These are phyloP conservation scores for Hypoxylon subgilvum DNA, from an alignment of 495 filamentous ascomycete genomes.

Conservation along the genomic window DNA sequence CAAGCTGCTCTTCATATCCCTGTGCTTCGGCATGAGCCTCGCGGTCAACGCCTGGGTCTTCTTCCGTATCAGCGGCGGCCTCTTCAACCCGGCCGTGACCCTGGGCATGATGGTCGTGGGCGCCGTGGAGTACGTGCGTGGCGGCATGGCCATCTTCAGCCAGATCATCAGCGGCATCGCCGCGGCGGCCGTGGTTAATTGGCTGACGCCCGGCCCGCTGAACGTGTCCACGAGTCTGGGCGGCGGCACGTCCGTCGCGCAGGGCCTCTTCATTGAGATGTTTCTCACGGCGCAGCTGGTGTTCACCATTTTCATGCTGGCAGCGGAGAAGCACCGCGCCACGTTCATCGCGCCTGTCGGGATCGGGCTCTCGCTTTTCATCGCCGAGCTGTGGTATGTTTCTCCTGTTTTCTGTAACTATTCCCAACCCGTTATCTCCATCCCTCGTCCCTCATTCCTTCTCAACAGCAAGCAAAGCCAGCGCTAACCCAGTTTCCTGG, in stretches of 20 bases:
- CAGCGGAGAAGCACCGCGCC: constrained; percentile 79
- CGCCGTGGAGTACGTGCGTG: constrained; percentile 57
- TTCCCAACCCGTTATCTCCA: too few species aligned
- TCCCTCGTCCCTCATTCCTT: too few species aligned
- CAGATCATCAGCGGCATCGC: constrained; percentile 66
- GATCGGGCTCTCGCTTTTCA: constrained; percentile 76
- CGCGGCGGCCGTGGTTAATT: constrained; percentile 62
- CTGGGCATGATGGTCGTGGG: constrained; percentile 64
- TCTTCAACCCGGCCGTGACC: constrained; percentile 80
- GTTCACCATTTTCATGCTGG: constrained; percentile 81
- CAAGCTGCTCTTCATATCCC: constrained; percentile 69
- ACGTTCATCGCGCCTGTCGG: constrained; percentile 80
- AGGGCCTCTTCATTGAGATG: constrained; percentile 78
- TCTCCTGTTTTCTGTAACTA: not conserved
- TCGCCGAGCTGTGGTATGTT: constrained; percentile 67
- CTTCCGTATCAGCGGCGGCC: constrained; percentile 77
- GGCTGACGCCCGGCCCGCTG: constrained; percentile 67
- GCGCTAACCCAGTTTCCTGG: not conserved
- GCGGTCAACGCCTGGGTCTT: constrained; percentile 86
- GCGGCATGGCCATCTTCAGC: constrained; percentile 56
- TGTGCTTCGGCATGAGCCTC: constrained; percentile 76
- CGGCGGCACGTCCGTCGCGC: constrained; percentile 60
- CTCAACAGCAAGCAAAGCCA: too few species aligned
- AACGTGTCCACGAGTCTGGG: constrained; percentile 66
- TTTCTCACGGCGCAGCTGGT: constrained; percentile 80